phyloP scores from a whole-genome alignment of 2,329 filamentous ascomycete genomes.

The Ploettnerulaceae sp. region DNA sequence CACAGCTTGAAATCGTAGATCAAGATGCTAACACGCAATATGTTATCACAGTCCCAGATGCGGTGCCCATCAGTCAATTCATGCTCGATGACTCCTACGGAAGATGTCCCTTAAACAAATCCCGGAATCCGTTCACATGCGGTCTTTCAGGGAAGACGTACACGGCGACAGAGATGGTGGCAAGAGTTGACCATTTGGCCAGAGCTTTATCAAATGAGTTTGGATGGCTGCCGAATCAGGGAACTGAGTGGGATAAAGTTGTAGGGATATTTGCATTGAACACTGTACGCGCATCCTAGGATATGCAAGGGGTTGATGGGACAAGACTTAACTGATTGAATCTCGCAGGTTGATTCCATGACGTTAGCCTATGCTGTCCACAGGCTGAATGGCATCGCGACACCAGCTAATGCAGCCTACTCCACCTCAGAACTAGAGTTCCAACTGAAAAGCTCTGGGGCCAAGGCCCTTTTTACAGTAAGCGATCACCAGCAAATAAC shows the following conservation, averaged over 20 bases:
- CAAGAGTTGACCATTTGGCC: slow-evolving; percentile 62
- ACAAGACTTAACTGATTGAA: not conserved
- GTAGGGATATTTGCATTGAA: slow-evolving; percentile 74
- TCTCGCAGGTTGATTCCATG: slow-evolving; percentile 63
- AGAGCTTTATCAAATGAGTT: slow-evolving; percentile 66
- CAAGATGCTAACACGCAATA: not conserved
- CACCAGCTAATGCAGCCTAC: slow-evolving; percentile 82
- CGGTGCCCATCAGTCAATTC: slow-evolving; percentile 70
- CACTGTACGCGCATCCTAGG: slow-evolving; percentile 48
- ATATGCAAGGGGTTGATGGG: not conserved
- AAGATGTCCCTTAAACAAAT: slow-evolving; percentile 56
- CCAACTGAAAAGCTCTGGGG: slow-evolving; percentile 73
- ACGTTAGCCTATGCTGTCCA: slow-evolving; percentile 70
- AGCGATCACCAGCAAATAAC: slow-evolving; percentile 39
- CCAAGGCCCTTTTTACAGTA: slow-evolving; percentile 72
- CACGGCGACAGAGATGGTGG: slow-evolving; percentile 56
- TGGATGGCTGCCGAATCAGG: slow-evolving; percentile 63
- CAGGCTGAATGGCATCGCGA: slow-evolving; percentile 67
- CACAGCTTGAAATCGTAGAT: not conserved
- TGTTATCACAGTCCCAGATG: slow-evolving; percentile 42
- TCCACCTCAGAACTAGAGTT: slow-evolving; percentile 76
- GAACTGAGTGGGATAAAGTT: slow-evolving; percentile 78
- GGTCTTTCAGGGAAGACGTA: slow-evolving; percentile 67
- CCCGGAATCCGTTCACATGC: slow-evolving; percentile 70
- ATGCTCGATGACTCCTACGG: slow-evolving; percentile 69